Conservation (phyloP, 345 rosid species). For the Rubroshorea leprosula region DNA sequence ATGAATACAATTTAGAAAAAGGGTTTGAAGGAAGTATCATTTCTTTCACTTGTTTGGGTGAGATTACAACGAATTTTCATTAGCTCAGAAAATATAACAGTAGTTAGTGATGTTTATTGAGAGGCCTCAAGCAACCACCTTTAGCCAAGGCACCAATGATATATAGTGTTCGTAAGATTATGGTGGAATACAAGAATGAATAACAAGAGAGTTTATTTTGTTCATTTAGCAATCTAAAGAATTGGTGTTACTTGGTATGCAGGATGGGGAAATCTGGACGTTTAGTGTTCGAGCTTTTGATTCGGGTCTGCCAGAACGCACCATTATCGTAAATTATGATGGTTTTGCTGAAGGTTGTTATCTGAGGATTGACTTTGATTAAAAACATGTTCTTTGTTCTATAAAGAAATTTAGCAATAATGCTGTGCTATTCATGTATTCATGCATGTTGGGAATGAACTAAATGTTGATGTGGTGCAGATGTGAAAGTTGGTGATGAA, state of each 20-base stretch:
- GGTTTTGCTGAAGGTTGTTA: slow-evolving; percentile 95
- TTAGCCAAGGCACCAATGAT: no score
- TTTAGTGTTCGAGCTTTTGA: slow-evolving; percentile 87
- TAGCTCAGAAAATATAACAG: no score
- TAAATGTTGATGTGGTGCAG: slow-evolving; percentile 30
- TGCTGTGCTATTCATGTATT: background rate
- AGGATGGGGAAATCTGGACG: slow-evolving; percentile 99
- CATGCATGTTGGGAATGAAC: background rate
- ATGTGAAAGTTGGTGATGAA: slow-evolving; percentile 91
- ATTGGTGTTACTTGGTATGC: slow-evolving; percentile 4
- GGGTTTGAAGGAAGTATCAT: no score
- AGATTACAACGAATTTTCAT: no score
- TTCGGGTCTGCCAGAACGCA: slow-evolving; percentile 61
- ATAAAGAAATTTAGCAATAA: background rate
- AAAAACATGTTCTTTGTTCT: background rate
- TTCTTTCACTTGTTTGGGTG: no score
- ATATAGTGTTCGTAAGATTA: no score
- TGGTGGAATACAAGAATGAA: no score
- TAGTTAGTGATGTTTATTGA: no score
- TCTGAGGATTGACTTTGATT: background rate
- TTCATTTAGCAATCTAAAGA: no score
- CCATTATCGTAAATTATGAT: slow-evolving; percentile 85
- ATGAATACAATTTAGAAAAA: no score
- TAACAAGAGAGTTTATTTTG: no score
- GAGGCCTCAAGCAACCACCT: no score